These are phyloP conservation scores for Neolentinus lepideus DNA, from an alignment of 1,284 basidiomycete species.

Conservation along the genomic window DNA sequence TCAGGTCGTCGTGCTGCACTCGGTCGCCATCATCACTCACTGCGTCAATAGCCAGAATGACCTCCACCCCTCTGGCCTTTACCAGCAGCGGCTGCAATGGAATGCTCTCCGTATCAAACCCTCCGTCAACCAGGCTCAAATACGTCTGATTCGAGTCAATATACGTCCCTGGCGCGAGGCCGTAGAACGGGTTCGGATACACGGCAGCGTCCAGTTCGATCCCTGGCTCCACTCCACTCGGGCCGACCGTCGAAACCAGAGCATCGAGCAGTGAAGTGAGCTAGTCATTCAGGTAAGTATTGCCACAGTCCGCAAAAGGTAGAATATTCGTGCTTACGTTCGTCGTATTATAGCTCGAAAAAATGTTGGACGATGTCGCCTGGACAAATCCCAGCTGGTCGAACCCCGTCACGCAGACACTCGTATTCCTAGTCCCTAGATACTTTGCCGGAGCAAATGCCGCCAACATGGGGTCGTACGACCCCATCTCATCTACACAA, in stretches of 20 bases:
- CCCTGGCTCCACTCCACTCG: slow-evolving; percentile 13
- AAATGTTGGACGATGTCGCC: slow-evolving; percentile 29
- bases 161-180: slow-evolving; percentile 29
- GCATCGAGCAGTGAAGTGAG: slow-evolving; percentile 36
- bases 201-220: background rate
- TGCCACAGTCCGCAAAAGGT: background rate
- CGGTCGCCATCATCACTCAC: background rate
- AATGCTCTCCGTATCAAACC: slow-evolving; percentile 55
- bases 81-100: slow-evolving; percentile 62
- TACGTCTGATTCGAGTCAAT: slow-evolving; percentile 41
- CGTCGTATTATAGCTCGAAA: slow-evolving; percentile 49
- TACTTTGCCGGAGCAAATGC: slow-evolving; percentile 53
- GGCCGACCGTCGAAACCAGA: slow-evolving; percentile 39
- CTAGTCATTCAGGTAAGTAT: slow-evolving; percentile 17
- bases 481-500: slow-evolving; percentile 16
- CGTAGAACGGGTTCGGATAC: slow-evolving; percentile 38
- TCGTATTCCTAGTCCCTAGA: slow-evolving; percentile 47
- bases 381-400: slow-evolving; percentile 62
- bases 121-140: slow-evolving; percentile 48
- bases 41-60: slow-evolving; percentile 60
- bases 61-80: slow-evolving; percentile 54
- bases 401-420: slow-evolving; percentile 55
- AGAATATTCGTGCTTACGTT: slow-evolving; percentile 31
- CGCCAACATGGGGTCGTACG: slow-evolving; percentile 58
- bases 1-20: background rate